Conservation (phyloP, 2,329 filamentous ascomycete genomes). For the Dothideomycetidae sp. region DNA sequence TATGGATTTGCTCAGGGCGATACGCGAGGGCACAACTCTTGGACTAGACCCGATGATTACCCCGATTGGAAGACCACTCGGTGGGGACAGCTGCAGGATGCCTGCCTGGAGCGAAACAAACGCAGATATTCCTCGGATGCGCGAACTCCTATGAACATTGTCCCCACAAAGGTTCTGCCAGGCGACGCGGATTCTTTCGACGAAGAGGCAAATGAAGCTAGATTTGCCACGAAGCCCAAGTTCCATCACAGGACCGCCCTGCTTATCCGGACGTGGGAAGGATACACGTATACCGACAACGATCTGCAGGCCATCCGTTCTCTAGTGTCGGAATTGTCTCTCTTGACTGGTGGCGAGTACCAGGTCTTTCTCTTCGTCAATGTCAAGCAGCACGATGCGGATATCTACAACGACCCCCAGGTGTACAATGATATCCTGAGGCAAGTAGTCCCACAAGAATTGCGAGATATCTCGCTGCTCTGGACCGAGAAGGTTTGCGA, state of each 20-base stretch:
- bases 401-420: slow-evolving; percentile 45
- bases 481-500: slow-evolving; percentile 49
- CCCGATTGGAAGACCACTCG: slow-evolving; percentile 50
- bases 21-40: slow-evolving; percentile 16
- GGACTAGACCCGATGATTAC: slow-evolving; percentile 21
- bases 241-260: slow-evolving; percentile 32
- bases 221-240: slow-evolving; percentile 13
- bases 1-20: slow-evolving; percentile 43
- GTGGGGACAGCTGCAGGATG: slow-evolving; percentile 57
- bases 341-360: slow-evolving; percentile 34
- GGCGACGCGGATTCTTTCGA: slow-evolving; percentile 10
- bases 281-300: slow-evolving; percentile 33
- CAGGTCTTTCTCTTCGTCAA: slow-evolving; percentile 35
- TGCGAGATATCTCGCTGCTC: slow-evolving; percentile 54
- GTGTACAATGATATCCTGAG: slow-evolving; percentile 47
- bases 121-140: slow-evolving; percentile 39
- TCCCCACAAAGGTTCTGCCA: slow-evolving; percentile 16
- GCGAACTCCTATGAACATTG: slow-evolving; percentile 20
- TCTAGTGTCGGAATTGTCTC: slow-evolving; percentile 32
- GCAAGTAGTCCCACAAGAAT: slow-evolving; percentile 53
- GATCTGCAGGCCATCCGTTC: slow-evolving; percentile 32
- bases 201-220: slow-evolving; percentile 1
- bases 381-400: slow-evolving; percentile 38
- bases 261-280: slow-evolving; percentile 33
- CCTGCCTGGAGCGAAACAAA: slow-evolving; percentile 52